Evolutionary conservation across 2,329 filamentous ascomycete species (phyloP).

Genomic region (Amesomyces nigricolor): DNA sequence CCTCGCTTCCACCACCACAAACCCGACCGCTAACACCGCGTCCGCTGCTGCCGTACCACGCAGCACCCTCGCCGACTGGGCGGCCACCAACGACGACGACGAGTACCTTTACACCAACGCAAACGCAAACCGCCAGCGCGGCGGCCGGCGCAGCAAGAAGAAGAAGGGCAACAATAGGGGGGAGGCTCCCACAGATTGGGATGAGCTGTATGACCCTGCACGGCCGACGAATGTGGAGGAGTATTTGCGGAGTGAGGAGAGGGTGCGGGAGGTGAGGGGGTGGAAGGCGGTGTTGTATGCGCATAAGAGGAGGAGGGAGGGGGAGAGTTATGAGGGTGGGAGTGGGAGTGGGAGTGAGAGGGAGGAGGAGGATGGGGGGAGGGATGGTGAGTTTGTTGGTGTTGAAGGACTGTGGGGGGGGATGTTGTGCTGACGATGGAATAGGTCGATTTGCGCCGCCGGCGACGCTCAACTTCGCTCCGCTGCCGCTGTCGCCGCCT

Average conservation of each 20-base stretch:
- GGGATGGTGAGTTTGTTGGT: slow-evolving; percentile 20
- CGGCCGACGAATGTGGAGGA: slow-evolving; percentile 79
- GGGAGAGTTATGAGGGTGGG: slow-evolving; percentile 33
- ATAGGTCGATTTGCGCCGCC: slow-evolving; percentile 58
- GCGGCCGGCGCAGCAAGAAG: slow-evolving; percentile 48
- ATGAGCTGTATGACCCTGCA: slow-evolving; percentile 82
- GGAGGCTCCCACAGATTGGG: slow-evolving; percentile 66
- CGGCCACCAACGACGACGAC: slow-evolving; percentile 67
- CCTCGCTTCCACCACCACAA: slow-evolving; percentile 34
- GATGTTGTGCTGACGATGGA: not conserved
- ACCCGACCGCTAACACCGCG: slow-evolving; percentile 28
- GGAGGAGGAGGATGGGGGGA: slow-evolving; percentile 31
- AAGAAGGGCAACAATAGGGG: slow-evolving; percentile 59
- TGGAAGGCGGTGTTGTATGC: slow-evolving; percentile 81
- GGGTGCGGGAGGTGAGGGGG: slow-evolving; percentile 70
- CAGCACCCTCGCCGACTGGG: slow-evolving; percentile 75
- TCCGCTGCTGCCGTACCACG: slow-evolving; percentile 49
- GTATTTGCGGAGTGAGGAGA: slow-evolving; percentile 79
- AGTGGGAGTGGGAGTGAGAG: slow-evolving; percentile 36
- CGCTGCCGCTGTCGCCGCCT: slow-evolving; percentile 47
- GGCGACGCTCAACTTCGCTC: slow-evolving; percentile 50
- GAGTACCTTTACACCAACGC: slow-evolving; percentile 64
- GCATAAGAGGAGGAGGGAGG: slow-evolving; percentile 49
- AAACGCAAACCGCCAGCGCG: slow-evolving; percentile 64
- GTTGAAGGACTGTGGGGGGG: not conserved